Evolutionary conservation across 2,329 filamentous ascomycete genomes (phyloP).

Genomic region (Aphanoascus verrucosus): DNA sequence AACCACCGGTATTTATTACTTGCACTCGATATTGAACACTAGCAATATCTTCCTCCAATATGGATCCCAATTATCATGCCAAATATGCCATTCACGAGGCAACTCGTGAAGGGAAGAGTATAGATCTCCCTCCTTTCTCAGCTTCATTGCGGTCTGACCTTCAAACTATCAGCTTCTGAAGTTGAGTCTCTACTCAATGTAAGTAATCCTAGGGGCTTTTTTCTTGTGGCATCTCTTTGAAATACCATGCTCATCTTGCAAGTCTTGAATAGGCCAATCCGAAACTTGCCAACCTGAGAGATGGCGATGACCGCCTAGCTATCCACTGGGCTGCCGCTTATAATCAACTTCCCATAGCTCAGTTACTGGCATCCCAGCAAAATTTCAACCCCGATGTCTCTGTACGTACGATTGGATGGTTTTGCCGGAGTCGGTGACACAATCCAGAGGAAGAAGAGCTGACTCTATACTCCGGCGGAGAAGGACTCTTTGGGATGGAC

Average conservation of each 20-base stretch:
- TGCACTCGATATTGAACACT: conserved; percentile 13
- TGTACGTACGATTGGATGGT: conserved; percentile 35
- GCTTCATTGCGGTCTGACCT: conserved; percentile 15
- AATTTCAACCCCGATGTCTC: conserved; percentile 76
- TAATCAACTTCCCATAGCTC: conserved; percentile 64
- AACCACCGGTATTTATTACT: conserved; percentile 6
- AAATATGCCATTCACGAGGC: conserved; percentile 83
- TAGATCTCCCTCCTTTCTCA: conserved; percentile 12
- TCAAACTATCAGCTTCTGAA: conserved; percentile 44
- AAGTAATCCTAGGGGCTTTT: conserved; percentile 30
- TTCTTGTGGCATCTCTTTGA: not conserved
- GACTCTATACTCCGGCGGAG: not conserved
- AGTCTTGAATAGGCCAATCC: conserved; percentile 55
- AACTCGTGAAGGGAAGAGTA: conserved; percentile 73
- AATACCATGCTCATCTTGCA: conserved; percentile 1
- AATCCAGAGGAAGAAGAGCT: not conserved
- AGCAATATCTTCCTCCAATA: conserved; percentile 15
- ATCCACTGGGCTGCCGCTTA: conserved; percentile 91
- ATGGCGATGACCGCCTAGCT: conserved; percentile 79
- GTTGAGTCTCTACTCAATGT: conserved; percentile 68
- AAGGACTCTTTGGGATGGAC: conserved; percentile 43
- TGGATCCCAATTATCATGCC: conserved; percentile 38
- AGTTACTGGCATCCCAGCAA: conserved; percentile 58
- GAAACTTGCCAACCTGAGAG: conserved; percentile 60
- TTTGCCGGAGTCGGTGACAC: not conserved